Evolutionary conservation across 164 flowering plant genomes (phyloP).

Genomic region (Chloranthus sessilifolius): DNA sequence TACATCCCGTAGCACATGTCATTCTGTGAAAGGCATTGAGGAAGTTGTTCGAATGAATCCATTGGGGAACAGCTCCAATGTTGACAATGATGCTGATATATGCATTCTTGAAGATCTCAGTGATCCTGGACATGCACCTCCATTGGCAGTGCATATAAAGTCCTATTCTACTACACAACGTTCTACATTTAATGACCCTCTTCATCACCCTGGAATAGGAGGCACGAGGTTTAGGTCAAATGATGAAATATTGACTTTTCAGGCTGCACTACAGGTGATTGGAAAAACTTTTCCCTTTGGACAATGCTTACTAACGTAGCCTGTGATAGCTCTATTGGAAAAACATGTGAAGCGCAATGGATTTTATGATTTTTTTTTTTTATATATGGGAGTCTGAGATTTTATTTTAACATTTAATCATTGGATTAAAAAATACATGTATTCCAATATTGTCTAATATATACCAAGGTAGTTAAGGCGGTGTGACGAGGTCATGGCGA

Average conservation of each 20-base stretch:
- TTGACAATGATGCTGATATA: slow-evolving; percentile 55
- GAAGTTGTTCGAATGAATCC: slow-evolving; percentile 33
- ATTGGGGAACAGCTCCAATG: slow-evolving; percentile 18
- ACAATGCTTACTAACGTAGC: background rate
- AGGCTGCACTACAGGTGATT: slow-evolving; percentile 62
- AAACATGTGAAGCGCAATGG: background rate
- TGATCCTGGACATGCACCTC: slow-evolving; percentile 33
- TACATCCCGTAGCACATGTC: slow-evolving; percentile 11
- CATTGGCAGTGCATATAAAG: slow-evolving; percentile 18
- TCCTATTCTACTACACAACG: slow-evolving; percentile 19
- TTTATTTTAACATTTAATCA: background rate
- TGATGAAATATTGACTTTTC: slow-evolving; percentile 44
- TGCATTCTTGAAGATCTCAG: slow-evolving; percentile 68
- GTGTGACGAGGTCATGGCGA: too few relatives aligned
- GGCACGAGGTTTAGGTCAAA: slow-evolving; percentile 27
- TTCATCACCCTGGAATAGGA: slow-evolving; percentile 23
- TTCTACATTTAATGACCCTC: slow-evolving; percentile 21
- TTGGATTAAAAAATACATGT: background rate
- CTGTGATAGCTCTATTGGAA: background rate
- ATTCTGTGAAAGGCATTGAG: slow-evolving; percentile 23
- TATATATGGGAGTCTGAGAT: background rate
- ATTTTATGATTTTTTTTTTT: background rate
- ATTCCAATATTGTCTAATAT: background rate
- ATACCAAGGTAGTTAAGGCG: too few relatives aligned
- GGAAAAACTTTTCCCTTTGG: background rate